Evolutionary conservation across 2,329 filamentous ascomycete species (phyloP).

Genomic region (Scedosporium dehoogii): DNA sequence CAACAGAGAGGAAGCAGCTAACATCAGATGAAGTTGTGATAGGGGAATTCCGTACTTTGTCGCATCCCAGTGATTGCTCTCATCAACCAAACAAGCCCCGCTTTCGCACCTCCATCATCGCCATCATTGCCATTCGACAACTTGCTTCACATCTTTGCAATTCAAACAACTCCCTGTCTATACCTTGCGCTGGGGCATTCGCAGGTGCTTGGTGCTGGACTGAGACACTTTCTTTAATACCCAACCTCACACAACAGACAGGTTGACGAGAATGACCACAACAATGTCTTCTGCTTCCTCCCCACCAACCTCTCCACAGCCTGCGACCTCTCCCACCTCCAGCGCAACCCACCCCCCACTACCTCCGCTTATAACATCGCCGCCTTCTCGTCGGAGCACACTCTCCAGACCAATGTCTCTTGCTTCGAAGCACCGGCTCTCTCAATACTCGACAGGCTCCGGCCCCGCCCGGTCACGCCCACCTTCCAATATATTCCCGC

Average conservation of each 20-base stretch:
- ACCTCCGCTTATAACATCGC: slow-evolving; percentile 47
- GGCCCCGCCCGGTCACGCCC: slow-evolving; percentile 64
- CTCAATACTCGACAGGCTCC: slow-evolving; percentile 70
- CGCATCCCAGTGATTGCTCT: not conserved
- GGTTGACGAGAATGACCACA: slow-evolving; percentile 31
- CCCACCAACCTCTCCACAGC: slow-evolving; percentile 42
- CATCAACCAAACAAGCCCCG: not conserved
- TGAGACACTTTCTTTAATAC: not conserved
- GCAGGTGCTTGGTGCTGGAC: not conserved
- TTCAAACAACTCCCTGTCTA: not conserved
- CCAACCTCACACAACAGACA: not conserved
- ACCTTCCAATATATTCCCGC: slow-evolving; percentile 68
- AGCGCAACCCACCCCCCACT: slow-evolving; percentile 45
- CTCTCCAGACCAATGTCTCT: slow-evolving; percentile 62
- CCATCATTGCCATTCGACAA: not conserved
- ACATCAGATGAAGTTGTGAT: not conserved
- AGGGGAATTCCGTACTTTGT: not conserved
- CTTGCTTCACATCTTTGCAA: not conserved
- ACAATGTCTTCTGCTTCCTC: slow-evolving; percentile 49
- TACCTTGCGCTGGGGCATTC: slow-evolving; percentile 1
- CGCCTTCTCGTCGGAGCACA: slow-evolving; percentile 47
- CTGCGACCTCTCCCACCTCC: slow-evolving; percentile 30
- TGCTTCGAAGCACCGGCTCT: slow-evolving; percentile 70
- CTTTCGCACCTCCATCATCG: not conserved
- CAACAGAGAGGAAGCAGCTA: not conserved